These are phyloP conservation scores for Botryotinia globosa DNA, from an alignment of 2,329 filamentous ascomycete species.

Conservation along the genomic window DNA sequence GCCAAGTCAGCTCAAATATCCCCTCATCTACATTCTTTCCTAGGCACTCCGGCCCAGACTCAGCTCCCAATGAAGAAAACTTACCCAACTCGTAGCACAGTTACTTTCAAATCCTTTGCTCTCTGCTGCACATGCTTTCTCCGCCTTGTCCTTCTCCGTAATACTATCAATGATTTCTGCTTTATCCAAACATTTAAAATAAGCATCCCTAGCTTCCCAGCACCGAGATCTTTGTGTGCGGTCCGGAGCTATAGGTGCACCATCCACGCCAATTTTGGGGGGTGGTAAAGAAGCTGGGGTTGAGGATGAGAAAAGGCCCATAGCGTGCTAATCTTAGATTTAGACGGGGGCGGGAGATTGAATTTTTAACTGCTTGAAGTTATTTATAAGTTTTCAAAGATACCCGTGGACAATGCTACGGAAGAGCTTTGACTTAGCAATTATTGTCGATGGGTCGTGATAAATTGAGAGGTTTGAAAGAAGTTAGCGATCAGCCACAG, in stretches of 20 bases:
- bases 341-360: not conserved
- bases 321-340: conserved; percentile 34
- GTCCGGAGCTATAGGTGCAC: conserved; percentile 75
- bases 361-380: not conserved
- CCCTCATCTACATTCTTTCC: conserved; percentile 22
- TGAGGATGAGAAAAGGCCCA: conserved; percentile 50
- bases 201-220: conserved; percentile 85
- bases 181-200: conserved; percentile 83
- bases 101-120: conserved; percentile 72
- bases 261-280: conserved; percentile 50
- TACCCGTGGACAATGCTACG: too few relatives aligned
- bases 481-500: too few relatives aligned
- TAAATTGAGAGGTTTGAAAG: not conserved
- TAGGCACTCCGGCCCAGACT: not conserved
- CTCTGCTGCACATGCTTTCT: conserved; percentile 58
- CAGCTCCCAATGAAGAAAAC: conserved; percentile 39
- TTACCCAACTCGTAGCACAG: conserved; percentile 87
- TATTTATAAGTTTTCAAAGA: not conserved
- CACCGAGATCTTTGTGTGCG: conserved; percentile 77
- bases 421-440: not conserved
- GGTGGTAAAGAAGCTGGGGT: conserved; percentile 39
- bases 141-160: conserved; percentile 52
- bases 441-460: not conserved
- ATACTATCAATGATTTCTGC: conserved; percentile 77
- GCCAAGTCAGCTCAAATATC: conserved; percentile 3